Conservation (phyloP, 2,329 filamentous ascomycete genomes). For the Rutstroemia sydowiana region DNA sequence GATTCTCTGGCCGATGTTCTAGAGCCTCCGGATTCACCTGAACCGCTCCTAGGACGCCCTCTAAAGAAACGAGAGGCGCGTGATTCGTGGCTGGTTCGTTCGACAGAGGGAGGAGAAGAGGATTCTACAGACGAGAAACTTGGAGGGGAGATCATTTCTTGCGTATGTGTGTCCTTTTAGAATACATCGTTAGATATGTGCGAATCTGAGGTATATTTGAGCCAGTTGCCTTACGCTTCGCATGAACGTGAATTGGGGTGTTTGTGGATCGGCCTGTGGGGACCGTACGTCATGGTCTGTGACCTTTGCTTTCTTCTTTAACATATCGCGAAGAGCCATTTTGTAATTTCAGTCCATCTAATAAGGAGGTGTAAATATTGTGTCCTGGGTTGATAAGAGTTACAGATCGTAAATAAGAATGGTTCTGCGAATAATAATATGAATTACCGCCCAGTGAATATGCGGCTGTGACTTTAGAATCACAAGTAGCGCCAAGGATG, state of each 20-base stretch:
- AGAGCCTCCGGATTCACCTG: constrained; percentile 39
- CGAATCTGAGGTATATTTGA: neutral
- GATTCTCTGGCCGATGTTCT: constrained; percentile 17
- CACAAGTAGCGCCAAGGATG: constrained; percentile 13
- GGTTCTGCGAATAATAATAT: constrained; percentile 8
- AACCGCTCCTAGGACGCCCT: constrained; percentile 34
- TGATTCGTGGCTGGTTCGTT: constrained; percentile 15
- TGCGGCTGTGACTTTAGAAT: constrained; percentile 19
- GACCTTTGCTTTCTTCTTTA: constrained; percentile 55
- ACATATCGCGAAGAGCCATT: constrained; percentile 53
- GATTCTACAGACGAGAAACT: constrained; percentile 35
- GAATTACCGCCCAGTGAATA: constrained; percentile 15
- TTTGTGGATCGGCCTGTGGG: constrained; percentile 20
- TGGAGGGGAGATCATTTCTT: constrained; percentile 73
- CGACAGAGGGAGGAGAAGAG: constrained; percentile 13
- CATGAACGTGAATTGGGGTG: constrained; percentile 61
- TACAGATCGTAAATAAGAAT: too few species aligned
- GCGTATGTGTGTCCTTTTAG: constrained; percentile 63
- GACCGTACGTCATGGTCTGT: constrained; percentile 30
- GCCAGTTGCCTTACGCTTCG: constrained; percentile 44
- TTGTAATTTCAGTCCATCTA: constrained; percentile 20
- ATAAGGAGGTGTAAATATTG: neutral
- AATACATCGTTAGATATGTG: constrained; percentile 5
- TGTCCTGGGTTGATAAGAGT: constrained; percentile 3
- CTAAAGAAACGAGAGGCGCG: constrained; percentile 29